Evolutionary conservation across 768 basidiomycete species (phyloP), one percentile per base, ranked within the genome.

Genomic region (Podaxis sp.): DNA sequence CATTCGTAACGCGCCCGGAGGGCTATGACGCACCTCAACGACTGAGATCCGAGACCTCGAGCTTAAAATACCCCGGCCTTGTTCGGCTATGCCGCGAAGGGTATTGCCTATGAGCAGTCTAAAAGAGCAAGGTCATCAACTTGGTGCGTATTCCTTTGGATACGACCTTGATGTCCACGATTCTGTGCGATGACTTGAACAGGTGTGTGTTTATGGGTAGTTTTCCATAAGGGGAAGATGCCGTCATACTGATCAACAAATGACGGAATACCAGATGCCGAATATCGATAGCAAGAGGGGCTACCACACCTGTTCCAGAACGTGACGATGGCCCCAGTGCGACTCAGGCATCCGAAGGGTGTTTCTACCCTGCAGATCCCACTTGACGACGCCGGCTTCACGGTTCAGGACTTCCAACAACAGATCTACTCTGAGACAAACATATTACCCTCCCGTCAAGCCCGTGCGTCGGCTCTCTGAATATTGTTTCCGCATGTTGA

Each of bases 311-410:
- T 29, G 24, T 17, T 25, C 36, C 29, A 29, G 58, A 43, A 11
- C 15, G 8, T 46, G 46, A 64, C 61, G 58, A 92, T 93, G 91
- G 83, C 86, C 7, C 83, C 85, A 49, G 66, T 96, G 41, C 88
- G 95, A 25, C 78, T 98, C 2, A 84, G 95, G 64, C 90, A 95
- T 74, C 91, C 95, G 13, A 85, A 88, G 69, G 95, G 95, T 33
- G 85, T 92, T 29, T 78, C 87, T 7, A 93, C 93, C 8, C 77
- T 97, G 60, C 81, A 93, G 52, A 74, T 94, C 40, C 82, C 88
- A 61, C 75, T 88, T 66, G 80, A 85, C 59, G 64, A 67, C 50
- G 71, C 78, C 25, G 70, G 75, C 52, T 80, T 83, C 54, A 88
- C 90, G 1, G 87, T 97, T 3, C 82, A 82, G 59, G 88, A 93